Conservation (phyloP, 2,329 filamentous ascomycete genomes). For the Colletotrichum theobromicola region DNA sequence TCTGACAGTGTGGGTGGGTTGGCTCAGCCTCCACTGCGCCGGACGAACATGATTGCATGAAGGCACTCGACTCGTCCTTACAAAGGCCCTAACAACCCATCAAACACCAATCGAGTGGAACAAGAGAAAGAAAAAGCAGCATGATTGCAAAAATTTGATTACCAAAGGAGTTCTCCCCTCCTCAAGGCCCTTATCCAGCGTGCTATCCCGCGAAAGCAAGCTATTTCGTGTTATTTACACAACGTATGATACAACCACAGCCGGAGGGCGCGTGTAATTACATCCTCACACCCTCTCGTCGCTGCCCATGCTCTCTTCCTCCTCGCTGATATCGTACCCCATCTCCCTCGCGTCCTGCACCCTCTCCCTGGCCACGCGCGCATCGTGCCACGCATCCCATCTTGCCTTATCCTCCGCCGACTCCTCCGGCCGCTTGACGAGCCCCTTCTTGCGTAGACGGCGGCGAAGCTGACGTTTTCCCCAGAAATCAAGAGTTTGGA, state of each 20-base stretch:
- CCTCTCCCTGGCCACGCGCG: constrained; percentile 44
- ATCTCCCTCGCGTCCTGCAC: constrained; percentile 43
- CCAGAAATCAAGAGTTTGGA: constrained; percentile 48
- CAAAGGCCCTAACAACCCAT: not conserved
- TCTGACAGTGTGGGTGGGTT: not conserved
- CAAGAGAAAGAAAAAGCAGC: not conserved
- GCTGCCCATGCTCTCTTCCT: constrained; percentile 39
- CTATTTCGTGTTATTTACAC: not conserved
- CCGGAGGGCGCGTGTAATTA: not conserved
- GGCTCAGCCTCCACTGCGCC: not conserved
- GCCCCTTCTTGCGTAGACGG: constrained; percentile 54
- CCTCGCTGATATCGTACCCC: constrained; percentile 41
- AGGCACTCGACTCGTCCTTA: not conserved
- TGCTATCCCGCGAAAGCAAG: not conserved
- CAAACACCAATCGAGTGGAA: not conserved
- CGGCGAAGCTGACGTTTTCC: constrained; percentile 54
- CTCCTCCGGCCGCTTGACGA: constrained; percentile 40
- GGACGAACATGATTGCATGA: not conserved
- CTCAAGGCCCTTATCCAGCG: constrained; percentile 8
- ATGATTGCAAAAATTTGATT: not conserved
- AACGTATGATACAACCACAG: not conserved
- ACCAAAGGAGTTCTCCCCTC: not conserved
- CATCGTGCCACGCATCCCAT: constrained; percentile 50
- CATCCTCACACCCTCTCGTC: constrained; percentile 30
- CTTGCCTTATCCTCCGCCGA: constrained; percentile 46